These are phyloP conservation scores for Salix brachista DNA, from an alignment of 345 rosid species.

Conservation along the genomic window DNA sequence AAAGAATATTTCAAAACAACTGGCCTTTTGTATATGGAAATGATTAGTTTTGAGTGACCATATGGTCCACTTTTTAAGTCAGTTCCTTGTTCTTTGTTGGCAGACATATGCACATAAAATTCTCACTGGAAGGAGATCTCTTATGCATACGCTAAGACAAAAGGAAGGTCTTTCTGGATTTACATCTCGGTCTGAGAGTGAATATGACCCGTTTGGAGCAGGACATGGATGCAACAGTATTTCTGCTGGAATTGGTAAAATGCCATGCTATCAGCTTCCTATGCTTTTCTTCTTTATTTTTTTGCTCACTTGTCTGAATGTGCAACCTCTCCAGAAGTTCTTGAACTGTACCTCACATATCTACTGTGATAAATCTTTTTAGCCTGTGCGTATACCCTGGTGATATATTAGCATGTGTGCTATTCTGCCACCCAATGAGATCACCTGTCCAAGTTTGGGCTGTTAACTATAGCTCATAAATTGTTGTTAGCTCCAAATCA, in stretches of 20 bases:
- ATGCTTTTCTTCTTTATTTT: neutral
- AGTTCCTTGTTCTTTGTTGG: slow-evolving; percentile 15
- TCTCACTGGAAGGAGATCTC: slow-evolving; percentile 74
- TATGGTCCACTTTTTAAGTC: neutral
- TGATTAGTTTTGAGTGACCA: neutral
- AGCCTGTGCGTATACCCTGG: neutral
- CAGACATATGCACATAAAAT: slow-evolving; percentile 90
- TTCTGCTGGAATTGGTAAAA: slow-evolving; percentile 88
- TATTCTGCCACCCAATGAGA: neutral
- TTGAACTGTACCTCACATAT: neutral
- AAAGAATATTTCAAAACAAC: neutral
- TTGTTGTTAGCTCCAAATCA: neutral
- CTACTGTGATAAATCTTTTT: neutral
- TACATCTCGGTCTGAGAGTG: slow-evolving; percentile 66
- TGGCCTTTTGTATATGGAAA: neutral
- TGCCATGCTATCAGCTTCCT: slow-evolving; percentile 6
- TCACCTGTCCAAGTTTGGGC: neutral
- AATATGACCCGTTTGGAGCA: slow-evolving; percentile 81
- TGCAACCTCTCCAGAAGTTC: neutral
- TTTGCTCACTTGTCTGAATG: neutral
- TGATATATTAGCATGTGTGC: neutral
- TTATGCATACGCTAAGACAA: slow-evolving; percentile 52
- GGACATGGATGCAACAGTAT: slow-evolving; percentile 91
- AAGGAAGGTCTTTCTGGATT: slow-evolving; percentile 60
- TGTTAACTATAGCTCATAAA: neutral